These are phyloP conservation scores for Phytopythium litorale DNA, from an alignment of 352 stramenopile species.

Conservation along the genomic window DNA sequence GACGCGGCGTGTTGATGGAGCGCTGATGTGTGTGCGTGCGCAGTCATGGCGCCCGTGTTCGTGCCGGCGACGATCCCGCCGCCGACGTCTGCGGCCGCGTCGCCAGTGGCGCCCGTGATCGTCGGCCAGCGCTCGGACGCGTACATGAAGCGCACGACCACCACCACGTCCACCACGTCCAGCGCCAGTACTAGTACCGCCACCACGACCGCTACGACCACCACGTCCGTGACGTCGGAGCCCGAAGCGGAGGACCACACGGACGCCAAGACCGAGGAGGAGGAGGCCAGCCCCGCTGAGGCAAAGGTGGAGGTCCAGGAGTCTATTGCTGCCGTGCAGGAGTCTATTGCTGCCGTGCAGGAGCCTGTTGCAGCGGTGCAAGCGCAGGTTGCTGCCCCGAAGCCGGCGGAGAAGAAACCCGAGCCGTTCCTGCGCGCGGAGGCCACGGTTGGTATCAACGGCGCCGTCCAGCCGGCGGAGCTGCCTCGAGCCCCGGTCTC, in stretches of 20 bases:
- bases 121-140: conserved; percentile 7
- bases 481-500: conserved; percentile 1
- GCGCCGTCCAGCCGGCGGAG: conserved; percentile 5
- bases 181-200: conserved; percentile 2
- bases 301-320: conserved; percentile 17
- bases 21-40: neutral
- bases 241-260: conserved; percentile 25
- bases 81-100: conserved; percentile 20
- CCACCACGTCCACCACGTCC: conserved; percentile 5
- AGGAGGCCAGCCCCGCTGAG: neutral
- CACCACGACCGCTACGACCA: conserved; percentile 6
- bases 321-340: neutral
- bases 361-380: conserved; percentile 1
- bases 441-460: conserved; percentile 9
- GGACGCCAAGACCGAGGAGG: conserved; percentile 9
- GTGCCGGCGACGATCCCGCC: conserved; percentile 20
- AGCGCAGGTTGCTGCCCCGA: neutral
- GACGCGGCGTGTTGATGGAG: neutral
- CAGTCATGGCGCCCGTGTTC: conserved; percentile 34
- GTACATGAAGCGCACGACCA: conserved; percentile 14
- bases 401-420: neutral
- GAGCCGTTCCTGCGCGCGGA: conserved; percentile 4
- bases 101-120: conserved; percentile 11
- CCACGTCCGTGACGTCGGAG: conserved; percentile 31
- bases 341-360: too few relatives aligned